Base-by-base conservation (phyloP, 345 rosid species). In the Gossypium herbaceum region DNA sequence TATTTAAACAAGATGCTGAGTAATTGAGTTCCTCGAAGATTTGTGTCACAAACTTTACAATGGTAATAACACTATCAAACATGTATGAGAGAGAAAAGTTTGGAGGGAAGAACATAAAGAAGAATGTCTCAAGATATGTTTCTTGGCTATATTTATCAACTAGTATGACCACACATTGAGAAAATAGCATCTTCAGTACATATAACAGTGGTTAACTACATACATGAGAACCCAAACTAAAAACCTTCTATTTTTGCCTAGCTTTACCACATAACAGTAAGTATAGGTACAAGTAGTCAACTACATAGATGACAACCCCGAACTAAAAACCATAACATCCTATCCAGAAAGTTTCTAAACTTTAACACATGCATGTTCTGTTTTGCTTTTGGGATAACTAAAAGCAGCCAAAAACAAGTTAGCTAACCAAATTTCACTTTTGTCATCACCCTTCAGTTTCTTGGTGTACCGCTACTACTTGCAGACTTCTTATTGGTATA, bases 401-500 rank as follows among this genome's bases (percentile, higher is more conserved):
- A 9, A 25, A 44, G 68, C 65, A 20, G 25, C 7, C 41, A 25
- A 50, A 15, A 3, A 20, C 73, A 51, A 69, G 73, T 17, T 25
- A 25, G 44, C 39, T 56, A 69, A 27, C 60, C 73, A 10, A 51
- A 17, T 69, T 45, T 59, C 54, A 59, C 39, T 12, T 17, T 61
- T 15, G 44, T 7, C 0, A 48, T 61, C 69, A 50, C 59, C 48
- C 54, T 47, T 61, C 76, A 73, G 34, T 61, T 47, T 61, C 69
- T 62, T 60, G n/a, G 60, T 24, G 15, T 16, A 27, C 76, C 76
- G 7, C 56, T 61, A 24, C 55, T 24, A 47, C 47, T 62, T 13
- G 58, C 68, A 19, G 76, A 60, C 34, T 62, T 73, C 59, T 73
- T 73, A 73, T 20, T 57, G 34, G 17, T 10, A 50, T 73, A 73